Base-by-base conservation (phyloP, 1,284 basidiomycete species). In the Neotropicomus parvogracilis region DNA sequence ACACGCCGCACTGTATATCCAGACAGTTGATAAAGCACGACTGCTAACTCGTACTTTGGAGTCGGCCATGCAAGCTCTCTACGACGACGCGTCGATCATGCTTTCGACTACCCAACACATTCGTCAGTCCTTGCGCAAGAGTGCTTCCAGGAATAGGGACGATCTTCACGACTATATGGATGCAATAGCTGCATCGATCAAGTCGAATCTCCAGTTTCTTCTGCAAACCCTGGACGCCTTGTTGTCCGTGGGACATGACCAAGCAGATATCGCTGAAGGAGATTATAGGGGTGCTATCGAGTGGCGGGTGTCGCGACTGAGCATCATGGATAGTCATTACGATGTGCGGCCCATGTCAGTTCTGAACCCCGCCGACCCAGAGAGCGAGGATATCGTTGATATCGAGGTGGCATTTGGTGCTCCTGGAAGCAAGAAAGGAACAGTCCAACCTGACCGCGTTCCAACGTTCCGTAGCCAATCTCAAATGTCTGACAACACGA, bases 281-380 rank as follows among this genome's bases (percentile, higher is more conserved):
- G 82, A 85, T 49, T 87, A 87, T 64, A 79, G 72, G 43, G 80
- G 77, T 6, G 85, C 85, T 3, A 87, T 88, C 46, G 81, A 85
- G 48, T 80, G 83, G 80, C 75, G 85, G 21, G 77, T 81, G 67
- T 85, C 84, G 13, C 79, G 83, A 12, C 66, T 85, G 46, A 84
- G 83, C 59, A 70, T 78, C 53, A 75, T 80, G 53, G 75, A 77
- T 49, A 70, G 69, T 45, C 71, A 74, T 35, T 71, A 79, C 42
- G 71, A 71, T 26, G 67, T 61, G 29, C 70, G 70, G 14, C 65
- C 66, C 16, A 63, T 68, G 59, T 69, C 70, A 32, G 60, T 62
- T 14, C 59, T 64, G 41, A 66, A 71, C 40, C 65, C 65, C 6
- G 70, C 72, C 11, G 71, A 67, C 27, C 59, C 62, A 17, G 70